A percentile compares a stretch with the other conserved stretches of the same genome.
Evolutionary conservation across 1,284 basidiomycete genomes (phyloP).

Genomic region (Schizophyllum amplum): DNA sequence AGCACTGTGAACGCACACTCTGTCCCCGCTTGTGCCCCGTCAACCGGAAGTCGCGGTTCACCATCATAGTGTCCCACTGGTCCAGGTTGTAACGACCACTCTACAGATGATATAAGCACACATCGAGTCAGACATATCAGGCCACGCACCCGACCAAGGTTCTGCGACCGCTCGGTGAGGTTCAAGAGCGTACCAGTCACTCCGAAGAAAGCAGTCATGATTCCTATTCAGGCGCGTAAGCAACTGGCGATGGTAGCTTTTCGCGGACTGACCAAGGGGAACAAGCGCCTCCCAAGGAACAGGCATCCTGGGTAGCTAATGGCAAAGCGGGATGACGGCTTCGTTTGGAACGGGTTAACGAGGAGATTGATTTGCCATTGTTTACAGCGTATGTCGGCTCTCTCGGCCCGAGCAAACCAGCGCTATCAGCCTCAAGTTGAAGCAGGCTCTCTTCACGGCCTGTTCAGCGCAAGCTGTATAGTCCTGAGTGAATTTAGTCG

Average conservation of each 20-base stretch:
- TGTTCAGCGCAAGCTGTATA: too few relatives aligned
- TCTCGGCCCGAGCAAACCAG: not conserved
- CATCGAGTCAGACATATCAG: not conserved
- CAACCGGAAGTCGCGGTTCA: slow-evolving; percentile 80
- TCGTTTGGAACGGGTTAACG: not conserved
- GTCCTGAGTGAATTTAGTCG: too few relatives aligned
- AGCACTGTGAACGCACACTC: slow-evolving; percentile 32
- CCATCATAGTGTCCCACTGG: slow-evolving; percentile 92
- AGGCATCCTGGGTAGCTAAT: slow-evolving; percentile 51
- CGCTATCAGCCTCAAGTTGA: too few relatives aligned
- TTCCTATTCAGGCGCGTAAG: slow-evolving; percentile 40
- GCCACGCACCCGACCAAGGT: slow-evolving; percentile 77
- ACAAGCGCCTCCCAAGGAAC: slow-evolving; percentile 93
- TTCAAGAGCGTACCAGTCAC: slow-evolving; percentile 82
- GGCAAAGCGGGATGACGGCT: not conserved
- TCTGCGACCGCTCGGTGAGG: slow-evolving; percentile 68
- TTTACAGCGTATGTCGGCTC: not conserved
- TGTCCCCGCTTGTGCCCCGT: slow-evolving; percentile 88
- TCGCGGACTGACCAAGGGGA: slow-evolving; percentile 73
- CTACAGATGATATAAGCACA: slow-evolving; percentile 32
- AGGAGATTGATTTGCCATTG: slow-evolving; percentile 7
- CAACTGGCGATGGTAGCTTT: not conserved
- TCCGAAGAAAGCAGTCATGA: slow-evolving; percentile 84
- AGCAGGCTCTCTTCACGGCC: too few relatives aligned
- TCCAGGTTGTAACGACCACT: slow-evolving; percentile 80